These are phyloP conservation scores for Dictyostelium discoideum DNA, from an alignment of 78 protist species.

Conservation along the genomic window DNA sequence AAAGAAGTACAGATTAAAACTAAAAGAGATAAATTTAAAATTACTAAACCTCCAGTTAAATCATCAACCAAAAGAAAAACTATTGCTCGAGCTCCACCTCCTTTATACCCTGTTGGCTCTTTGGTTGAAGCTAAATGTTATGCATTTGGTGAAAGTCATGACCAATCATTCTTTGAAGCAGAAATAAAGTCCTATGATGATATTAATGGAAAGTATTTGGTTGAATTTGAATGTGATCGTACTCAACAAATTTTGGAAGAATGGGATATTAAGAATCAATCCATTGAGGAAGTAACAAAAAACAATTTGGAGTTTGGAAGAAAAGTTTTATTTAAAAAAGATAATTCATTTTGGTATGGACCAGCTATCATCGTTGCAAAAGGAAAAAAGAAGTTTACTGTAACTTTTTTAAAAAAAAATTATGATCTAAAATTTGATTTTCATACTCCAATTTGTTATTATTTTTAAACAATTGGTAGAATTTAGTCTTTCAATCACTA, in stretches of 20 bases:
- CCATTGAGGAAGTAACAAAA: background rate
- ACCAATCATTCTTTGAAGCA: background rate
- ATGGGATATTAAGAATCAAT: background rate
- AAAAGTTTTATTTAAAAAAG: background rate
- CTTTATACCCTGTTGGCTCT: background rate
- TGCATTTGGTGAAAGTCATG: background rate
- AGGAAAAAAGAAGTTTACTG: background rate
- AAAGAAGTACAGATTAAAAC: too few relatives aligned
- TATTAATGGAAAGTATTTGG: background rate
- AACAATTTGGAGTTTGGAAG: background rate
- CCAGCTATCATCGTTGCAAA: background rate
- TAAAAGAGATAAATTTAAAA: too few relatives aligned
- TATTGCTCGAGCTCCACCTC: too few relatives aligned
- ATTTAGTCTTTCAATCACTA: too few relatives aligned
- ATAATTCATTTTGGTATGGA: conserved; percentile 1
- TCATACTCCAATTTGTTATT: conserved; percentile 1
- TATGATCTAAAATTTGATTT: background rate
- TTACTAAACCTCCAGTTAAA: background rate
- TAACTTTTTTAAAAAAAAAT: background rate
- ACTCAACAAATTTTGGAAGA: background rate
- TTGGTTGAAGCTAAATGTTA: background rate
- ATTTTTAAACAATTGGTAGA: background rate
- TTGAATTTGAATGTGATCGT: background rate
- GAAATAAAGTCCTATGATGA: background rate
- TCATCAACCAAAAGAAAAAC: background rate